phyloP scores from a whole-genome alignment of 2,329 filamentous ascomycete genomes.

The Microcyclospora tardicrescens region DNA sequence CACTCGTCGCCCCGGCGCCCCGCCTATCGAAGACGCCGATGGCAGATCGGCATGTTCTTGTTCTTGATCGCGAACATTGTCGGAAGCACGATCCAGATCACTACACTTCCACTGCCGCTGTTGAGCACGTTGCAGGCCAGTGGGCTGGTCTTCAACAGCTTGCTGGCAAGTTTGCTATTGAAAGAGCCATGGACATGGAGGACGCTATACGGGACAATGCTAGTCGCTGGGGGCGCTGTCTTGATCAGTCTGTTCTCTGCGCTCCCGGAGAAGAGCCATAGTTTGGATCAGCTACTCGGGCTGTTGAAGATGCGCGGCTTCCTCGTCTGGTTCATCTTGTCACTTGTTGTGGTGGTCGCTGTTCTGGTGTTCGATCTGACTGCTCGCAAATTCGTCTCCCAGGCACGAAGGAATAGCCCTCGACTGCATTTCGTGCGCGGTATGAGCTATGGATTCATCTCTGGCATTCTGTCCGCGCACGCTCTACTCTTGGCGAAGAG shows the following conservation, averaged over 20 bases:
- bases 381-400: slow-evolving; percentile 18
- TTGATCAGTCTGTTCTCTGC: slow-evolving; percentile 90
- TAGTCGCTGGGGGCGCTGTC: slow-evolving; percentile 79
- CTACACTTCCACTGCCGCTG: slow-evolving; percentile 83
- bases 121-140: slow-evolving; percentile 92
- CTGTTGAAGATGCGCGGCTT: slow-evolving; percentile 65
- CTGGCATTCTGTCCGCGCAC: slow-evolving; percentile 87
- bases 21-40: slow-evolving; percentile 78
- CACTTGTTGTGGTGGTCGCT: slow-evolving; percentile 58
- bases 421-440: slow-evolving; percentile 56
- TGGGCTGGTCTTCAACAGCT: slow-evolving; percentile 94
- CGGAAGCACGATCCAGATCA: slow-evolving; percentile 94
- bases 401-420: slow-evolving; percentile 19
- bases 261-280: slow-evolving; percentile 85
- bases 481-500: slow-evolving; percentile 89
- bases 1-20: slow-evolving; percentile 66
- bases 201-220: slow-evolving; percentile 77
- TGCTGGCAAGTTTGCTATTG: slow-evolving; percentile 86
- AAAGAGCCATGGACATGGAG: slow-evolving; percentile 88
- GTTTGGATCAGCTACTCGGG: slow-evolving; percentile 63
- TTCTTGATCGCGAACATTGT: slow-evolving; percentile 90
- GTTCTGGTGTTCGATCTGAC: slow-evolving; percentile 49
- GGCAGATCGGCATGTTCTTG: slow-evolving; percentile 94
- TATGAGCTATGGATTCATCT: slow-evolving; percentile 73
- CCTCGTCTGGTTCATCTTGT: slow-evolving; percentile 77